These are phyloP conservation scores for Arabidopsis suecica DNA, from an alignment of 345 rosid genomes.

Conservation along the genomic window DNA sequence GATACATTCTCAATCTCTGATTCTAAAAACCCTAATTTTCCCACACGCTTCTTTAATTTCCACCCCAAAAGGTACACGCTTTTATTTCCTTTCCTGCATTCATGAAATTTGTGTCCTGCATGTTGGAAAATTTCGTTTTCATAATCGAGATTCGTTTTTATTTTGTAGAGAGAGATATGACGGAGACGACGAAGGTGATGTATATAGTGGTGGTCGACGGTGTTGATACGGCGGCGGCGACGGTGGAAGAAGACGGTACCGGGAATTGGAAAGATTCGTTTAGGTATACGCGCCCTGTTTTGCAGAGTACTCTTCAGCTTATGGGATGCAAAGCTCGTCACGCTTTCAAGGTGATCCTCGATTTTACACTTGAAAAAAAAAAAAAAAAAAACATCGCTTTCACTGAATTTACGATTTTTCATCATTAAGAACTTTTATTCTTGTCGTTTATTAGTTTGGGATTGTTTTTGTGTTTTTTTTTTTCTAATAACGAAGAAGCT, in stretches of 20 bases:
- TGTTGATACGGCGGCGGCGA: conserved; percentile 45
- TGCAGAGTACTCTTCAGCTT: conserved; percentile 93
- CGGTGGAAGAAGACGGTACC: conserved; percentile 44
- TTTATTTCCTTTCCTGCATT: conserved; percentile 6
- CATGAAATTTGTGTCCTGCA: conserved; percentile 8
- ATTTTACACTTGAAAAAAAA: not conserved
- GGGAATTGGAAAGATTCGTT: conserved; percentile 65
- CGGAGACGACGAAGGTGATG: conserved; percentile 72
- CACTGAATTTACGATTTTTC: not conserved
- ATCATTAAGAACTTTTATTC: not conserved
- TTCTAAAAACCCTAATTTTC: conserved; percentile 21
- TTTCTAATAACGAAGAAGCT: not conserved
- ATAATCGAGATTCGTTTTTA: conserved; percentile 2
- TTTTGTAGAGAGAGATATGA: conserved; percentile 46
- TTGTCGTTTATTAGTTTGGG: conserved; percentile 1
- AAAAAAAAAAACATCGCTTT: conserved; percentile 13
- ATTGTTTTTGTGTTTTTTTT: not conserved
- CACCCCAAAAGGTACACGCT: conserved; percentile 4
- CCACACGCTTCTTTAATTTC: not conserved
- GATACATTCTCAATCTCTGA: conserved; percentile 22
- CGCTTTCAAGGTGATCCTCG: conserved; percentile 79
- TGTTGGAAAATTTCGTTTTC: not conserved
- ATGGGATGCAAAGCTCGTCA: conserved; percentile 99
- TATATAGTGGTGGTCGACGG: conserved; percentile 86
- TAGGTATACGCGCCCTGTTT: conserved; percentile 83